A percentile compares a stretch with the other conserved stretches of the same genome.
Evolutionary conservation across 2,329 filamentous ascomycete species (phyloP).

Genomic region (Teratosphaeria viscida): DNA sequence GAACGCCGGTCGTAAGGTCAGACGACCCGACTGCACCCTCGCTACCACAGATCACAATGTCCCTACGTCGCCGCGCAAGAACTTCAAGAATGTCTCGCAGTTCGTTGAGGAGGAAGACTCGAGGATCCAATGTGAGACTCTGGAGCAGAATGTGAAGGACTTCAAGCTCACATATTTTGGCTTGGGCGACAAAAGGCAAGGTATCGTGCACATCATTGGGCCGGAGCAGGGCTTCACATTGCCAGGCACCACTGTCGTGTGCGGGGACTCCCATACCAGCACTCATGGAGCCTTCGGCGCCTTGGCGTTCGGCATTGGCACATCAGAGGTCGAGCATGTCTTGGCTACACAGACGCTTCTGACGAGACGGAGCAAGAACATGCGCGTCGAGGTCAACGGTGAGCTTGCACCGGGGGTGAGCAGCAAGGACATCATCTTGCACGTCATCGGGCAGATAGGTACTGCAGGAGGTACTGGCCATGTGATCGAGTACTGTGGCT

Average conservation of each 20-base stretch:
- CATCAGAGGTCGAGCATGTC: conserved; percentile 96
- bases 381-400: conserved; percentile 92
- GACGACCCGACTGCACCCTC: conserved; percentile 91
- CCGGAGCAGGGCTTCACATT: conserved; percentile 98
- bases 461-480: conserved; percentile 89
- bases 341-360: conserved; percentile 92
- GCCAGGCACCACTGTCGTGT: conserved; percentile 91
- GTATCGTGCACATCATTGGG: conserved; percentile 96
- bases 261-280: conserved; percentile 95
- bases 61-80: conserved; percentile 80
- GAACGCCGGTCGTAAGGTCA: conserved; percentile 66
- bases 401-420: conserved; percentile 82
- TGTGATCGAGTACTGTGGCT: conserved; percentile 96
- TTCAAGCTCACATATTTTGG: conserved; percentile 97
- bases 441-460: conserved; percentile 87
- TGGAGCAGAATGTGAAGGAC: conserved; percentile 94
- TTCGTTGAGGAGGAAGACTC: conserved; percentile 96
- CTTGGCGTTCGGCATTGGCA: conserved; percentile 93
- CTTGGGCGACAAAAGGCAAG: conserved; percentile 89
- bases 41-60: conserved; percentile 97
- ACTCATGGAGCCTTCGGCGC: conserved; percentile 95
- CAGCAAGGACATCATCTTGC: conserved; percentile 89
- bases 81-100: conserved; percentile 82
- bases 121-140: conserved; percentile 82
- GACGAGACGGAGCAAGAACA: conserved; percentile 94